Conservation (phyloP, 768 basidiomycete genomes). For the Termitomyces sp. region DNA sequence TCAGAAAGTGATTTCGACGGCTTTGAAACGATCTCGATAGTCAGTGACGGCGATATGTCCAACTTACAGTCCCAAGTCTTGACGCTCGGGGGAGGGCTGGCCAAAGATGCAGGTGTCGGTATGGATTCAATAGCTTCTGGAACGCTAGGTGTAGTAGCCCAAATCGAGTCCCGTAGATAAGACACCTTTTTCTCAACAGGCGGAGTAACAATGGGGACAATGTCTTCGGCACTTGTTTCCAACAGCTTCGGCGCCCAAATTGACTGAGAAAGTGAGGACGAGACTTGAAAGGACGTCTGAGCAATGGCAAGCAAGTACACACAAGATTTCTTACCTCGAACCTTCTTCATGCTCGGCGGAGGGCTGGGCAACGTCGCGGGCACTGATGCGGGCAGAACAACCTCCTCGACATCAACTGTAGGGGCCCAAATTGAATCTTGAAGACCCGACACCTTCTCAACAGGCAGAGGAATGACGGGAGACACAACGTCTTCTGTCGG, state of each 20-base stretch:
- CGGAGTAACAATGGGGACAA: not conserved
- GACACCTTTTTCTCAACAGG: not conserved
- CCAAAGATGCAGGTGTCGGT: not conserved
- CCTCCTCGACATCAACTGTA: not conserved
- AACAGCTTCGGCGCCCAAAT: not conserved
- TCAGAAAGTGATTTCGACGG: no score
- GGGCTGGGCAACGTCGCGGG: not conserved
- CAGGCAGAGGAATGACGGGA: not conserved
- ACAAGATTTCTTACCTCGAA: not conserved
- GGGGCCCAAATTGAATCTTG: not conserved
- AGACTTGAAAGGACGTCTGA: not conserved
- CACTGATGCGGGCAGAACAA: not conserved
- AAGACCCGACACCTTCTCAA: not conserved
- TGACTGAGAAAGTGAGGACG: not conserved
- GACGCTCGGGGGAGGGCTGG: no score
- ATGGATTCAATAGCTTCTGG: not conserved
- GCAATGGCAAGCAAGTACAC: not conserved
- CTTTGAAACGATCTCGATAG: no score
- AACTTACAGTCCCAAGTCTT: no score
- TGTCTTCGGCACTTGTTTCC: not conserved
- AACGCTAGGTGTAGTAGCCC: no score
- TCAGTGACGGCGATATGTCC: no score
- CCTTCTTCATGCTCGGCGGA: not conserved
- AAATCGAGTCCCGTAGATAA: not conserved
- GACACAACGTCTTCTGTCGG: not conserved